A percentile compares a stretch with the other conserved stretches of the same genome.
Evolutionary conservation across 2,329 filamentous ascomycete species (phyloP).

Genomic region (Didymella glomerata): DNA sequence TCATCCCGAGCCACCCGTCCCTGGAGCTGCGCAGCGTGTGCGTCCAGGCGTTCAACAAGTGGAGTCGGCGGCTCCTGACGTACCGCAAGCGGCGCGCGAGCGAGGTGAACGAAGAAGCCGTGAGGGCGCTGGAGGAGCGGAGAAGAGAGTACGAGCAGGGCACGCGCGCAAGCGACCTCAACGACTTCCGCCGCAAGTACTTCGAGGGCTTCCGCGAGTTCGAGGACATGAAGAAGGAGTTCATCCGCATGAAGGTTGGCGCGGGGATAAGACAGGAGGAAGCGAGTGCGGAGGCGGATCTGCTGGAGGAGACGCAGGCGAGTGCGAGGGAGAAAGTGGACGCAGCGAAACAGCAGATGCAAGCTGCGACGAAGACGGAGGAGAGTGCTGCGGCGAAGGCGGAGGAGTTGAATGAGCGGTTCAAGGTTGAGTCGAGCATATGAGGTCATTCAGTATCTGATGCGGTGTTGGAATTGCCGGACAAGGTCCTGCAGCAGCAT

Average conservation of each 20-base stretch:
- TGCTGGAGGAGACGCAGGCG: background rate
- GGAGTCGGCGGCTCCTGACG: constrained; percentile 88
- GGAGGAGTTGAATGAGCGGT: constrained; percentile 5
- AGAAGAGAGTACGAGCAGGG: constrained; percentile 52
- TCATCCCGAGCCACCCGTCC: constrained; percentile 77
- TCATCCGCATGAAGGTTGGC: constrained; percentile 34
- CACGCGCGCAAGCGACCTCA: constrained; percentile 70
- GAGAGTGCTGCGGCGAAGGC: background rate
- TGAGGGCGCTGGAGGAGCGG: background rate
- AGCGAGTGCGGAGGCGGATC: background rate
- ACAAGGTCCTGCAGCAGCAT: too few species aligned
- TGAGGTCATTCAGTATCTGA: too few species aligned
- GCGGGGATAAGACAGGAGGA: background rate
- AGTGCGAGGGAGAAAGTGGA: background rate
- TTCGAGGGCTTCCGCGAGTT: constrained; percentile 52
- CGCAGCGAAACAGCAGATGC: background rate
- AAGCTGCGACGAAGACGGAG: background rate
- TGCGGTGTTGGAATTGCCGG: too few species aligned
- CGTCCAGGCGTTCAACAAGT: constrained; percentile 89
- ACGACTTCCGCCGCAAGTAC: constrained; percentile 70
- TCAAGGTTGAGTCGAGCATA: background rate
- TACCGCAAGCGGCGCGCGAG: constrained; percentile 75
- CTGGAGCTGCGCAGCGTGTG: constrained; percentile 79
- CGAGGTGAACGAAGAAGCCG: constrained; percentile 20
- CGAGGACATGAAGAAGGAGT: constrained; percentile 43